Conservation (phyloP, 129 eudicot species). For the Rutidosis leptorrhynchoides region DNA sequence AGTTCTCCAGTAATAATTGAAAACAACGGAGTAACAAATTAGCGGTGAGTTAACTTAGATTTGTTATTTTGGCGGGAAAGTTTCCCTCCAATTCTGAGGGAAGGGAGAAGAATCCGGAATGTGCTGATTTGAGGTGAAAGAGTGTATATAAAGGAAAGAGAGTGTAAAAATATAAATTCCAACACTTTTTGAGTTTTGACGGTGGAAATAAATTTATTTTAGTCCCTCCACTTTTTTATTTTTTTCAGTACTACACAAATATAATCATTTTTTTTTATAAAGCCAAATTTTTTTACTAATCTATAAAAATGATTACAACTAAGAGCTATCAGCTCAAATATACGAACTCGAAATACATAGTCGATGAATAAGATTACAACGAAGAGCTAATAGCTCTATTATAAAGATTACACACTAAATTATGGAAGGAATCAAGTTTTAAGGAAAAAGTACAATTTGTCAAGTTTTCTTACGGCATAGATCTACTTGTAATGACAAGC, state of each 20-base stretch:
- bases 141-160: slow-evolving; percentile 27
- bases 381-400: no score
- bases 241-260: slow-evolving; percentile 16
- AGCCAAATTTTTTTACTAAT: no score
- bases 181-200: slow-evolving; percentile 4
- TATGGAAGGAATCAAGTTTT: no score
- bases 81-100: slow-evolving; percentile 31
- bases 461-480: no score
- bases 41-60: neutral
- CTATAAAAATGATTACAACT: no score
- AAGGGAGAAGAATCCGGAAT: slow-evolving; percentile 15
- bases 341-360: no score
- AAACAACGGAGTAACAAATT: neutral
- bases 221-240: slow-evolving; percentile 18
- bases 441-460: no score
- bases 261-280: no score
- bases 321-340: no score
- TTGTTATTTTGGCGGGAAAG: slow-evolving; percentile 29
- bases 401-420: no score
- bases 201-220: slow-evolving; percentile 7
- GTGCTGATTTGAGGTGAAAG: slow-evolving; percentile 13
- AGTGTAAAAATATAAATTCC: slow-evolving; percentile 6
- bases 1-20: slow-evolving; percentile 5
- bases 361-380: no score
- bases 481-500: no score